Evolutionary conservation across 2,329 filamentous ascomycete genomes (phyloP), one percentile per base, ranked within the genome.

Genomic region (Penicillium brevicompactum): DNA sequence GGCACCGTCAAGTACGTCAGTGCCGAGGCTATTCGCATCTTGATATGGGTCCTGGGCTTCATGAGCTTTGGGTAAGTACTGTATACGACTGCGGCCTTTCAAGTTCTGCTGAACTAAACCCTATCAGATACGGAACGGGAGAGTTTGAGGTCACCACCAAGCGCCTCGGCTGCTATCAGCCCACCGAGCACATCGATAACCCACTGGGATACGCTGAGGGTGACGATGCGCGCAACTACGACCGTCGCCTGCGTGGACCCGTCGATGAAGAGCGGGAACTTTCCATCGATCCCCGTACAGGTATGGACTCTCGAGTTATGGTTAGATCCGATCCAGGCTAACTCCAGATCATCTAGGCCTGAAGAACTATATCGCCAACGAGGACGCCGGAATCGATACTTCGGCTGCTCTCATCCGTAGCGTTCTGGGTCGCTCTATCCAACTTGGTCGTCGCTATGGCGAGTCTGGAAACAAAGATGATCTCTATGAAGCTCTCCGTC

Each of bases 341-440:
- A 37, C 13, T 6, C 24, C 3, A 2, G 22, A n/a, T 11, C 5
- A 31, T 38, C 76, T 72, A 66, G 82, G 83, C 31, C 68, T 96
- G 76, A 97, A 97, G 79, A 94, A 92, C 73, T 97, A 97, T 76
- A 97, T 97, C 73, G 91, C 92, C 38, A 92, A 92, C 60, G 92
- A 97, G 72, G 78, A 84, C 48, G 76, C 83, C 55, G 84, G 85
- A 44, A 94, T 95, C 70, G 90, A 89, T 76, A 96, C 89, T 43
- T 96, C 91, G 46, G 89, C 92, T 54, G 80, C 82, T 46, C 86
- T 95, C 67, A 84, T 96, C 57, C 85, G 90, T 50, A 82, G 84
- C 59, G 84, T 95, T 1, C 90, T 96, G 60, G 76, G 80, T 44
- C 80, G 83, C 58, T 91, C 85, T 66, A 91, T 96, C 65, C 82